These are phyloP conservation scores for Candida sakaeoensis DNA, from an alignment of 805 yeast genomes.

Conservation along the genomic window DNA sequence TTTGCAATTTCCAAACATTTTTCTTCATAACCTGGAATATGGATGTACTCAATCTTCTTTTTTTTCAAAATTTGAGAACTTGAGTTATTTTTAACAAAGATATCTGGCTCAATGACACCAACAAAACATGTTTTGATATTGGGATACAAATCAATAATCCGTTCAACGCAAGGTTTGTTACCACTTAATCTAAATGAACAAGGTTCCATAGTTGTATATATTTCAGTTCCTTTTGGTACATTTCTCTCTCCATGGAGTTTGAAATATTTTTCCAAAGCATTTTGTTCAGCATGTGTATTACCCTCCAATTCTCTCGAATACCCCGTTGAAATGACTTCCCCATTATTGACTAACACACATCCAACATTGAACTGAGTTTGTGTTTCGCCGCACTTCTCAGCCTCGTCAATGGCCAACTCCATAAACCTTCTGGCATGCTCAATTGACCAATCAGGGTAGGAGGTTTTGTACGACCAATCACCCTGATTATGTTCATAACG, in stretches of 20 bases:
- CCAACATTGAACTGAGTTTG: conserved; percentile 94
- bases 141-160: conserved; percentile 52
- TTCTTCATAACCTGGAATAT: conserved; percentile 79
- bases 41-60: conserved; percentile 65
- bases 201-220: conserved; percentile 97
- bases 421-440: conserved; percentile 56
- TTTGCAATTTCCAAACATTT: conserved; percentile 66
- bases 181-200: conserved; percentile 89
- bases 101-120: conserved; percentile 88
- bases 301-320: conserved; percentile 90
- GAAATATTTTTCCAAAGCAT: conserved; percentile 78
- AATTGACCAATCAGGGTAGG: conserved; percentile 80
- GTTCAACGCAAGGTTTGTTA: conserved; percentile 79
- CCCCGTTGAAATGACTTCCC: conserved; percentile 71
- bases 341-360: conserved; percentile 65
- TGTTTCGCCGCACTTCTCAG: conserved; percentile 75
- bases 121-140: conserved; percentile 74
- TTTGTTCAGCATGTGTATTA: conserved; percentile 96
- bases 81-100: conserved; percentile 75
- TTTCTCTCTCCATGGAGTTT: conserved; percentile 27
- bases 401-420: conserved; percentile 74
- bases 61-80: conserved; percentile 54
- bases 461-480: conserved; percentile 73
- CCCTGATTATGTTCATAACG: conserved; percentile 59
- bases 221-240: conserved; percentile 72